Evolutionary conservation across 306 rosid species (phyloP), one percentile per base, ranked within the genome.

Genomic region (Acacia melanoxylon): DNA sequence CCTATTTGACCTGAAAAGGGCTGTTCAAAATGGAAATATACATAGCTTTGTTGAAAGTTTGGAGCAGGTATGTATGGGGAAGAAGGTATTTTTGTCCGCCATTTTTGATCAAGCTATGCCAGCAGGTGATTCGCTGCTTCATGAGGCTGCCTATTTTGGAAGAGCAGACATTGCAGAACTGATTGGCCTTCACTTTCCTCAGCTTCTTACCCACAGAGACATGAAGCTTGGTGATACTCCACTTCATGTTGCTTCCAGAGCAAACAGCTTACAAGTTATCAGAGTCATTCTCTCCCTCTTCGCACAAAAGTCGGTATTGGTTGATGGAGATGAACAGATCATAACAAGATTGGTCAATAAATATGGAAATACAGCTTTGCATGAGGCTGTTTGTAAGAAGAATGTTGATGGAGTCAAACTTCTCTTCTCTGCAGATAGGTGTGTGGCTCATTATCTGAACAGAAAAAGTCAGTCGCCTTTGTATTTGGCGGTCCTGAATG

Each of bases 61-160:
- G 40, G 68, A 27, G 37, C 68, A 12, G 16, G 68, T 6, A 62
- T 62, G 68, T 5, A 10, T 11, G 20, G 10, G 29, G 19, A 62
- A 62, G 40, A 62, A 62, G 8, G 37, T 62, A 62, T 2, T 4
- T 62, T 62, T 62, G 37, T 27, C 68, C 1, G 9, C 68, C 40
- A 62, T 62, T 27, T 62, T 62, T 29, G 8, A 62, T 27, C 68
- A 27, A 62, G 20, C 17, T 20, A 27, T 6, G 41, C 41, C 10
- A 0, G 41, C 46, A 1, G 80, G 77, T 6, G 46, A 82, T 51
- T 75, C 86, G 3, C 27, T 78, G 54, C 84, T 86, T 27, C 86
- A 82, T 54, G 40, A 78, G 10, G 84, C 84, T 0, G 69, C 69
- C 69, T 29, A 29, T 63, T 27, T 63, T 15, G 41, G 69, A 63